Conservation (phyloP, 2,329 filamentous ascomycete species). For the Fusarium udum region DNA sequence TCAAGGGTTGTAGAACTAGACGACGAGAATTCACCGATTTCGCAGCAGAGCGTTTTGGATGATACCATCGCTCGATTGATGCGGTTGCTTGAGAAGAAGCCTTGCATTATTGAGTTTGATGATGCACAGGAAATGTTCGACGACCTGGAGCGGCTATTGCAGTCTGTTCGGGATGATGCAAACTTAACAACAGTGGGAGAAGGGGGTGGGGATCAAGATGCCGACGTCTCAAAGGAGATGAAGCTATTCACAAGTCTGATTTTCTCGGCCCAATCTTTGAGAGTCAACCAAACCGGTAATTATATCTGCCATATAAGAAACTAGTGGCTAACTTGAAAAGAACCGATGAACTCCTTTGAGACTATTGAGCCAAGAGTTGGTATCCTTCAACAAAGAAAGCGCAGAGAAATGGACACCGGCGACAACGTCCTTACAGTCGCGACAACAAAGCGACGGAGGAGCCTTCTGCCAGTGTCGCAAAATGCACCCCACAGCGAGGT, state of each 20-base stretch:
- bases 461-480: fast-evolving
- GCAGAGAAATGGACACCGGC: neutral
- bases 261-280: fast-evolving
- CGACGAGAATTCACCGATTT: neutral
- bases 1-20: neutral
- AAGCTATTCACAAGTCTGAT: neutral
- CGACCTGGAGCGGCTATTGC: fast-evolving
- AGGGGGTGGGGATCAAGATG: fast-evolving
- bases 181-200: fast-evolving
- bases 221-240: neutral
- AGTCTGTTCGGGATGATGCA: fast-evolving
- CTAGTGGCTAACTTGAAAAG: fast-evolving
- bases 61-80: neutral
- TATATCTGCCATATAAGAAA: fast-evolving
- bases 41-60: fast-evolving
- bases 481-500: fast-evolving
- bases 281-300: neutral
- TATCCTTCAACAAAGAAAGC: neutral
- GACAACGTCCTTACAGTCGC: neutral
- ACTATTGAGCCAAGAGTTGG: fast-evolving
- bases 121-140: neutral
- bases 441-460: fast-evolving
- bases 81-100: neutral
- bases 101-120: neutral
- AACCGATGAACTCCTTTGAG: fast-evolving